phyloP scores from a whole-genome alignment of 768 basidiomycete species.

The Lactarius hatsudake region DNA sequence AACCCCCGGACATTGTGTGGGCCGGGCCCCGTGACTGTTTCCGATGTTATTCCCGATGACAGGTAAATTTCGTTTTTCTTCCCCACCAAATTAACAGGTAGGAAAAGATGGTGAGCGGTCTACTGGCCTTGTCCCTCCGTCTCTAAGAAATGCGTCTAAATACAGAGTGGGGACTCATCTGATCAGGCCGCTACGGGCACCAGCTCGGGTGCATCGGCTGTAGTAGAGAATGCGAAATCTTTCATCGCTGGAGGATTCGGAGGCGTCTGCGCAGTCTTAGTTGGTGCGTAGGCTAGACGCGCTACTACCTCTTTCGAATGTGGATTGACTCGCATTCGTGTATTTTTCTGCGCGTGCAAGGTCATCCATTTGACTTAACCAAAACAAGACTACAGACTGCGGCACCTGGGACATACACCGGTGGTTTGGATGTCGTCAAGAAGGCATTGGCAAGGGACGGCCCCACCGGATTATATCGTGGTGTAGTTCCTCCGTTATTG shows the following conservation, averaged over 20 bases:
- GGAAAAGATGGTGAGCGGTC: constrained; percentile 16
- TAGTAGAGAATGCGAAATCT: constrained; percentile 59
- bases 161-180: constrained; percentile 20
- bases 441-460: constrained; percentile 92
- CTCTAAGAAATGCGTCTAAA: background rate
- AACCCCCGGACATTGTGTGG: background rate
- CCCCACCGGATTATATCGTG: constrained; percentile 80
- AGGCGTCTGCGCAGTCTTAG: constrained; percentile 81
- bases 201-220: constrained; percentile 30
- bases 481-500: constrained; percentile 88
- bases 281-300: constrained; percentile 56
- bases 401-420: constrained; percentile 79
- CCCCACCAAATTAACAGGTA: background rate
- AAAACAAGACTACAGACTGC: constrained; percentile 97
- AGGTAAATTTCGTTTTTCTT: background rate
- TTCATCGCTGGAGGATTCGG: constrained; percentile 95
- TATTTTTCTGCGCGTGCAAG: constrained; percentile 39
- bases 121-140: background rate
- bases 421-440: constrained; percentile 90
- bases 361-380: constrained; percentile 97
- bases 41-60: background rate
- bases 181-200: constrained; percentile 13
- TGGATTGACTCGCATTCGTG: background rate
- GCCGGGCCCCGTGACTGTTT: background rate
- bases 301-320: background rate